Base-by-base conservation (phyloP, 106 monocot species). In the Dioscorea dumetorum region DNA sequence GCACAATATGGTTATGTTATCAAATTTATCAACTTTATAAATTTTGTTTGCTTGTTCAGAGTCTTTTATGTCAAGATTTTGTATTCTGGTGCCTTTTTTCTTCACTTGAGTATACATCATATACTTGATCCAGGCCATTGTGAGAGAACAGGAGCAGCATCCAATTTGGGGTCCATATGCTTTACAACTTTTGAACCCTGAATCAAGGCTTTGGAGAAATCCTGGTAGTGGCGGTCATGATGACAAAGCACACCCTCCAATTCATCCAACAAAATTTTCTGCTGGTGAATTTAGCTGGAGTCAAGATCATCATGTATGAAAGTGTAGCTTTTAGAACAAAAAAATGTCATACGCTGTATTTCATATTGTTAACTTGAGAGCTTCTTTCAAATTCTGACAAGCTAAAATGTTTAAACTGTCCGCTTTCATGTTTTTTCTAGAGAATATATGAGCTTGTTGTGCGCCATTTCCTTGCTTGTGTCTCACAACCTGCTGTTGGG, bases 161-260 rank as follows among this genome's bases (percentile, higher is more conserved):
- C 89, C 82, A 67, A 50, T 57, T 58, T 97, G 97, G 97, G 97
- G 97, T 69, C 33, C 82, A 58, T 97, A 97, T 78, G 97, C 87
- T 53, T 75, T 87, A 68, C 67, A 58, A 28, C 89, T 97, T 74
- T 73, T 97, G 64, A 82, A 97, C 50, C 84, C 89, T 52, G 92
- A 97, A 67, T 60, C 74, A 49, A 92, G 82, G 63, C 86, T 97
- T 10, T 97, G 97, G 97, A 97, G 87, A 87, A 97, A 89, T 51
- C 97, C 97, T 70, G 72, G 92, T 73, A 90, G 78, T 79, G 97
- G 97, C 70, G 97, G 92, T 5, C 97, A 97, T 71, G 84, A 97
- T 89, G 97, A 97, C 74, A 97, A 97, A 81, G 97, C 97, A 48
- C 97, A 97, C 56, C 97, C 97, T 61, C 97, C 97, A 41, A 97